These are phyloP conservation scores for Aspergillus sergii DNA, from an alignment of 2,329 filamentous ascomycete genomes.

Conservation along the genomic window DNA sequence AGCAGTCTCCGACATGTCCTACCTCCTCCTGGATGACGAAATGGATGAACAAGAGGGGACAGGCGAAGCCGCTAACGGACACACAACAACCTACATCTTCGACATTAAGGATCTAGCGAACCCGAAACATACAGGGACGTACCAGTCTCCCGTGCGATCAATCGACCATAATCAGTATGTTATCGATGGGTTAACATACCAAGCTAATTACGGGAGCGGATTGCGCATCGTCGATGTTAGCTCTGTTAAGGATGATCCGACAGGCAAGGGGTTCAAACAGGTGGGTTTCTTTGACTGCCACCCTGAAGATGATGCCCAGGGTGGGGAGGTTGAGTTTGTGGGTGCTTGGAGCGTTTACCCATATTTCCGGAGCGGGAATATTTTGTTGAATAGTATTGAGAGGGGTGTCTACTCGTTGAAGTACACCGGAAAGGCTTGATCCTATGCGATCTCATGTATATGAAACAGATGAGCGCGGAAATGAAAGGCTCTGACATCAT, in stretches of 20 bases:
- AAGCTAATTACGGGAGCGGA: conserved; percentile 22
- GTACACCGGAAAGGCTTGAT: conserved; percentile 15
- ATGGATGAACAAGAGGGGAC: conserved; percentile 20
- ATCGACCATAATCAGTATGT: conserved; percentile 27
- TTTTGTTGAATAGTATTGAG: conserved; percentile 24
- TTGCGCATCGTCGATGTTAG: conserved; percentile 22
- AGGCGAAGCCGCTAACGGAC: conserved; percentile 21
- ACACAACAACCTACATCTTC: conserved; percentile 25
- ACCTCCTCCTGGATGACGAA: conserved; percentile 23
- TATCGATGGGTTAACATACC: conserved; percentile 20
- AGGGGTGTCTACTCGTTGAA: conserved; percentile 22
- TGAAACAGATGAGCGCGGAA: background rate
- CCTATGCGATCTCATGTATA: background rate
- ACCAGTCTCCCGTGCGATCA: conserved; percentile 21
- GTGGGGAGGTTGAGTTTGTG: conserved; percentile 19
- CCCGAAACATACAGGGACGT: conserved; percentile 20
- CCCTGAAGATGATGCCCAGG: conserved; percentile 18
- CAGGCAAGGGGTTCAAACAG: conserved; percentile 16
- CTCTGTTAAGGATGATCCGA: conserved; percentile 17
- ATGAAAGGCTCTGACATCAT: background rate
- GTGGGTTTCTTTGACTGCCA: conserved; percentile 22
- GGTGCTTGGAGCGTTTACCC: conserved; percentile 24
- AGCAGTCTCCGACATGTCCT: conserved; percentile 14
- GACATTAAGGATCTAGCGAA: conserved; percentile 17
- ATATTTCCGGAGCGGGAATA: conserved; percentile 19